phyloP scores from a whole-genome alignment of 768 basidiomycete species.

The Serendipita sp. region DNA sequence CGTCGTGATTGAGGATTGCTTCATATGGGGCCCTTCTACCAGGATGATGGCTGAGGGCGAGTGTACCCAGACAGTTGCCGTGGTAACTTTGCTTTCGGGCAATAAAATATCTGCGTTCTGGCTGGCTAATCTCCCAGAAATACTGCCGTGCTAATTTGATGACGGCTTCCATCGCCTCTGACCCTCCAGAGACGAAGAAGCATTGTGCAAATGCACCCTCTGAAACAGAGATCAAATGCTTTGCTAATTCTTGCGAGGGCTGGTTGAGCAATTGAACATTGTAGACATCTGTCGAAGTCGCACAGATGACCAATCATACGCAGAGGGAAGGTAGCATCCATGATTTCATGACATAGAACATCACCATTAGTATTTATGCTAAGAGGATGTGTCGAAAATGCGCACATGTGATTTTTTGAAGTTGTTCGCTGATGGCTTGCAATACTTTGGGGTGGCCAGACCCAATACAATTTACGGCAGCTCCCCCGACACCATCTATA shows the following conservation, averaged over 20 bases:
- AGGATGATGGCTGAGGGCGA: slow-evolving; percentile 54
- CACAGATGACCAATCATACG: not conserved
- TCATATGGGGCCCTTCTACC: slow-evolving; percentile 51
- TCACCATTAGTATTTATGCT: not conserved
- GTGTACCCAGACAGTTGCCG: slow-evolving; percentile 61
- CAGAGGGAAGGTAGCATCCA: not conserved
- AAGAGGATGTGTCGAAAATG: slow-evolving; percentile 4
- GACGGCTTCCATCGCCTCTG: slow-evolving; percentile 81
- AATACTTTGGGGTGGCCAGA: slow-evolving; percentile 55
- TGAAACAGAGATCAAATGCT: slow-evolving; percentile 43
- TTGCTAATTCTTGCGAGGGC: slow-evolving; percentile 67
- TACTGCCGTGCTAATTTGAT: slow-evolving; percentile 70
- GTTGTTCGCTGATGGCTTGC: slow-evolving; percentile 61
- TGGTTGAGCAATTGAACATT: slow-evolving; percentile 71
- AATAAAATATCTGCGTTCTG: slow-evolving; percentile 61
- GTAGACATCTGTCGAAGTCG: slow-evolving; percentile 49
- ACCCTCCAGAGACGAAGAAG: slow-evolving; percentile 66
- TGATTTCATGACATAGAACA: not conserved
- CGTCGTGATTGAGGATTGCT: slow-evolving; percentile 39
- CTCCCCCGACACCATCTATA: slow-evolving; percentile 73
- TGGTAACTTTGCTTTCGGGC: slow-evolving; percentile 67
- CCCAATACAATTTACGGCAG: slow-evolving; percentile 69
- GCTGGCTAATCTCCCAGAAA: slow-evolving; percentile 51
- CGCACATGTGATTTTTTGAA: slow-evolving; percentile 63
- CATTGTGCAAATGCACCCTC: slow-evolving; percentile 57